Evolutionary conservation across 2,329 filamentous ascomycete species (phyloP).

Genomic region (Akanthomyces dipterigenus): DNA sequence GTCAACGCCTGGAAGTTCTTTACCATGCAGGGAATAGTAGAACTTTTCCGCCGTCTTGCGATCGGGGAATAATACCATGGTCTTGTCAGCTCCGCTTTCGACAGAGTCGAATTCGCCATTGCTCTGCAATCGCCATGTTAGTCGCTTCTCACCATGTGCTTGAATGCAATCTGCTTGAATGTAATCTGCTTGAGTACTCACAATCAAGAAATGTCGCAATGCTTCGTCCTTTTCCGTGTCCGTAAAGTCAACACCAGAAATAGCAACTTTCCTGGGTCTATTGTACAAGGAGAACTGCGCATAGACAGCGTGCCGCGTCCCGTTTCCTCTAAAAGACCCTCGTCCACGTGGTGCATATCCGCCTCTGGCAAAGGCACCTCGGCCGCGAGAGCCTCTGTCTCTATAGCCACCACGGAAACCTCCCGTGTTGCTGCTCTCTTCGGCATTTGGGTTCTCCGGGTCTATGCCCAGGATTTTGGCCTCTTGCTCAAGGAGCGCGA

Average conservation of each 20-base stretch:
- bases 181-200: slow-evolving; percentile 32
- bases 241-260: slow-evolving; percentile 59
- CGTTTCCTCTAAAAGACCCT: slow-evolving; percentile 34
- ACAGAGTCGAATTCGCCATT: slow-evolving; percentile 57
- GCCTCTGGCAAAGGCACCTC: slow-evolving; percentile 36
- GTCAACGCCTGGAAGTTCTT: slow-evolving; percentile 53
- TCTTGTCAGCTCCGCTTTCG: slow-evolving; percentile 37
- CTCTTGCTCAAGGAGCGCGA: slow-evolving; percentile 67
- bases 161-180: too few species aligned
- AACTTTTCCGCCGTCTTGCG: slow-evolving; percentile 66
- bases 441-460: slow-evolving; percentile 36
- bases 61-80: slow-evolving; percentile 58
- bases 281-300: slow-evolving; percentile 68
- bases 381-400: slow-evolving; percentile 23
- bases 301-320: slow-evolving; percentile 48
- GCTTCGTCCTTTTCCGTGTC: slow-evolving; percentile 58
- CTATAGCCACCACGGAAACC: slow-evolving; percentile 28
- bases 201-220: slow-evolving; percentile 64
- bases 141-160: background rate
- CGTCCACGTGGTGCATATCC: slow-evolving; percentile 27
- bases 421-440: slow-evolving; percentile 26
- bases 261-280: slow-evolving; percentile 59
- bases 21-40: slow-evolving; percentile 49
- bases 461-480: slow-evolving; percentile 64
- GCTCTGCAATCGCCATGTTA: slow-evolving; percentile 35